Base-by-base conservation (phyloP, 78 protist genomes). In the Isochrysis galbana region DNA sequence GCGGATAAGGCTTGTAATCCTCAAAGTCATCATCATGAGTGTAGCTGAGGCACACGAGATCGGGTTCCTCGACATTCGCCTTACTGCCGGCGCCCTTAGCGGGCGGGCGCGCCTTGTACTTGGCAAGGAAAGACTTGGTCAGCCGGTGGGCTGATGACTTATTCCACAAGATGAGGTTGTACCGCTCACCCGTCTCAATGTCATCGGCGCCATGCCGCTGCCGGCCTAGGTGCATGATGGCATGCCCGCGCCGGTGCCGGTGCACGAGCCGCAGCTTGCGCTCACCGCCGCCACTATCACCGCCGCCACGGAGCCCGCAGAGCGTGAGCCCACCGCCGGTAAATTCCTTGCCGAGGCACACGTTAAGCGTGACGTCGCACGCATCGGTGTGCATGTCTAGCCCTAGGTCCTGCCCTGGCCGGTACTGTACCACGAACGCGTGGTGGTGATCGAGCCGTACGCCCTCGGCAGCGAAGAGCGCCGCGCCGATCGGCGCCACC, bases 341-440 rank as follows among this genome's bases (percentile, higher is more conserved):
- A 67, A 96, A 96, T n/a, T 93, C 93, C 10, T 41, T 41, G 32
- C 96, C 96, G 11, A 96, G 91, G 82, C 82, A 72, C 29, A 61
- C 38, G 83, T 96, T 96, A 69, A 96, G 38, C 78, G 97, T 96
- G 39, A 96, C 94, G 87, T 96, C 96, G 25, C 94, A 91, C 45
- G 87, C 96, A 38, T 96, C 97, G 54, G 91, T 92, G 82, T 96
- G 97, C 92, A 96, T 93, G 42, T 92, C 97, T 34, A 96, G 92
- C 19, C 94, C 97, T 0, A 29, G 54, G 80, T 94, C 96, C 78
- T 93, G 90, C 25, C 91, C 96, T 48, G 78, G 54, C 90, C 91
- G 87, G 89, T 96, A 96, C 90, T 29, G 44, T 39, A 94, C 96
- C 38, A 91, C 78, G 78, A 96, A 96, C 44, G 95, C 89, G 61